Conservation (phyloP, 768 basidiomycete genomes). For the Krasilnikovozyma curviuscula region DNA sequence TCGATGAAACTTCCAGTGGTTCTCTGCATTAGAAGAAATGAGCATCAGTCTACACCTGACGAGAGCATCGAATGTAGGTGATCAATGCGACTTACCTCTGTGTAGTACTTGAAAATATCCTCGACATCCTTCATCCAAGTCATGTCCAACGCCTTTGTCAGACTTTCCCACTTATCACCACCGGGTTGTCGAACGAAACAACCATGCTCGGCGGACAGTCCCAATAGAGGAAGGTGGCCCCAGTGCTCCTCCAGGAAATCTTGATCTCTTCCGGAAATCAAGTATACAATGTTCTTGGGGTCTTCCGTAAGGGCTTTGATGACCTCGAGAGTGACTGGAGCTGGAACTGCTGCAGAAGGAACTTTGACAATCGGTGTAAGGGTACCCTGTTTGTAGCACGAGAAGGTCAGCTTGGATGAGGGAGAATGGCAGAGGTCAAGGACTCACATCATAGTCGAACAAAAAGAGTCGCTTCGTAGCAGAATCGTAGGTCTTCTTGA, state of each 20-base stretch:
- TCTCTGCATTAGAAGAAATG: conserved; percentile 31
- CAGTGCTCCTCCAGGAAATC: conserved; percentile 81
- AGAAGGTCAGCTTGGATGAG: background rate
- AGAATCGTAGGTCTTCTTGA: conserved; percentile 42
- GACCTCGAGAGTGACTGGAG: conserved; percentile 49
- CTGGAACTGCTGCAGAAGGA: conserved; percentile 70
- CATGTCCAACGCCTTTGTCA: conserved; percentile 89
- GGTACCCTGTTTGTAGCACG: conserved; percentile 46
- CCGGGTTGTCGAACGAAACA: conserved; percentile 69
- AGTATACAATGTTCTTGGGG: conserved; percentile 80
- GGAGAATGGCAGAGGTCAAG: background rate
- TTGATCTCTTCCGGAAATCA: conserved; percentile 89
- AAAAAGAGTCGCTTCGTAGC: conserved; percentile 73
- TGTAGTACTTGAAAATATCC: conserved; percentile 91
- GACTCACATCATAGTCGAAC: conserved; percentile 83
- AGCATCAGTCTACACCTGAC: background rate
- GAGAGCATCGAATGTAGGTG: background rate
- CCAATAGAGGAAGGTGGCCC: conserved; percentile 60
- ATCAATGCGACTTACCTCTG: conserved; percentile 40
- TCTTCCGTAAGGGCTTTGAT: conserved; percentile 54
- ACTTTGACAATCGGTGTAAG: conserved; percentile 91
- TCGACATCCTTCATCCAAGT: conserved; percentile 89
- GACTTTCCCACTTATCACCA: conserved; percentile 51
- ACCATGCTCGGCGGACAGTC: conserved; percentile 91
- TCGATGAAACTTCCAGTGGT: conserved; percentile 94